Conservation (phyloP, 192 early-diverging fungal genomes). For the Phlyctochytrium arcticum region DNA sequence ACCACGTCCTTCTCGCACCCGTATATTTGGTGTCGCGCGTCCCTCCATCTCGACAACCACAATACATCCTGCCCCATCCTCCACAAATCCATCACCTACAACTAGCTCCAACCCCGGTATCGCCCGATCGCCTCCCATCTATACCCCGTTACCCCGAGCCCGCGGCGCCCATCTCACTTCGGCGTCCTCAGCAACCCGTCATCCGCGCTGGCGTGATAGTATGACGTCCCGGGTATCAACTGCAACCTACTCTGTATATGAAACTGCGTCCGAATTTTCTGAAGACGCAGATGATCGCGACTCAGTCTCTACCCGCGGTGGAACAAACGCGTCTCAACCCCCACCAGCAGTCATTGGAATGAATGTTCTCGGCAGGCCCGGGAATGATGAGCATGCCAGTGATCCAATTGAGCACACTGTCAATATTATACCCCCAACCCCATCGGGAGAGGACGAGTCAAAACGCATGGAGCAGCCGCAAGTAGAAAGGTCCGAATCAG, state of each 20-base stretch:
- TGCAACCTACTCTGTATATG: conserved; percentile 17
- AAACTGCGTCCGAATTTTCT: conserved; percentile 24
- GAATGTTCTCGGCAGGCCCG: too few relatives aligned
- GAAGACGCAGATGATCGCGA: not conserved
- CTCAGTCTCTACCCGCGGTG: not conserved
- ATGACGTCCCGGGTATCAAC: conserved; percentile 17
- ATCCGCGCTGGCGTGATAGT: not conserved
- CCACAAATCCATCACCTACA: not conserved
- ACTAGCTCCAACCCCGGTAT: not conserved
- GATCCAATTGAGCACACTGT: too few relatives aligned
- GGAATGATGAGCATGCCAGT: too few relatives aligned
- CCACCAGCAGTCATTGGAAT: too few relatives aligned
- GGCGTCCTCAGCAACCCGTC: not conserved
- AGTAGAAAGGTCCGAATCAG: too few relatives aligned
- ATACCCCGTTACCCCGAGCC: too few relatives aligned
- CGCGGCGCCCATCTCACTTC: not conserved
- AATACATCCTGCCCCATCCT: too few relatives aligned
- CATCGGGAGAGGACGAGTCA: conserved; percentile 15
- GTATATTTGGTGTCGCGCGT: not conserved
- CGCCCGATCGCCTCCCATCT: too few relatives aligned
- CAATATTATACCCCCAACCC: too few relatives aligned
- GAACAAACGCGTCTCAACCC: too few relatives aligned
- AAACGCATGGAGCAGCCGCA: too few relatives aligned
- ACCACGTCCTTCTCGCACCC: not conserved
- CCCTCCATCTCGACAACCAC: not conserved